Base-by-base conservation (phyloP, 345 rosid genomes). In the Gossypium ekmanianum region DNA sequence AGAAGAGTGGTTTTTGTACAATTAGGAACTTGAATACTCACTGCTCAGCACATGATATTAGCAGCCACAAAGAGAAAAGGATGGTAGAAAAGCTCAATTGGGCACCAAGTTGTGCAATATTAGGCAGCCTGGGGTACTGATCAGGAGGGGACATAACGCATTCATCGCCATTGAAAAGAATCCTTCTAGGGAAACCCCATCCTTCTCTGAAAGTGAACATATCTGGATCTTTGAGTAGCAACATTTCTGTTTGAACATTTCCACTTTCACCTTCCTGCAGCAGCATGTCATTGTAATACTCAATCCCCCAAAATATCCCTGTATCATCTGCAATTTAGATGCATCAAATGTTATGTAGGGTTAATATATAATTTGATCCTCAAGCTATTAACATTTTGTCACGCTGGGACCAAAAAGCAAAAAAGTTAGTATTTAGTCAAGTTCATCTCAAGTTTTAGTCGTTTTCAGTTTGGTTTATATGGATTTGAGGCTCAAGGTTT, bases 101-200 rank as follows among this genome's bases (percentile, higher is more conserved):
- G 17, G 62, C 56, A 41, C 39, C 76, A 62, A 8, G 4, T 18
- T 16, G 56, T 18, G 54, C 87, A 75, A 43, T 34, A 11, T 78
- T 87, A 6, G 98, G 98, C 3, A 92, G 86, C 63, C 77, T 80
- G 0, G 97, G 97, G 68, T 84, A 94, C 14, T 86, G 81, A 73
- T 89, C 97, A 0, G 94, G 97, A 29, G 80, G 83, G 7, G 98
- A 97, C 97, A 94, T 91, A 4, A 92, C 95, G 74, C 98, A 94
- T 67, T 91, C 92, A 82, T 92, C 97, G 1, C 98, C 98, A 70
- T 94, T 87, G 61, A 92, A 94, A 50, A 85, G 74, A 69, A 92
- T 84, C 68, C 90, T 91, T 77, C 94, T 82, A 0, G 97, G 98
- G 14, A 94, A 92, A 51, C 84, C 91, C 97, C 98, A 94, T 20